Base-by-base conservation (phyloP, 257 asterid species). In the Knoxia roxburghii region DNA sequence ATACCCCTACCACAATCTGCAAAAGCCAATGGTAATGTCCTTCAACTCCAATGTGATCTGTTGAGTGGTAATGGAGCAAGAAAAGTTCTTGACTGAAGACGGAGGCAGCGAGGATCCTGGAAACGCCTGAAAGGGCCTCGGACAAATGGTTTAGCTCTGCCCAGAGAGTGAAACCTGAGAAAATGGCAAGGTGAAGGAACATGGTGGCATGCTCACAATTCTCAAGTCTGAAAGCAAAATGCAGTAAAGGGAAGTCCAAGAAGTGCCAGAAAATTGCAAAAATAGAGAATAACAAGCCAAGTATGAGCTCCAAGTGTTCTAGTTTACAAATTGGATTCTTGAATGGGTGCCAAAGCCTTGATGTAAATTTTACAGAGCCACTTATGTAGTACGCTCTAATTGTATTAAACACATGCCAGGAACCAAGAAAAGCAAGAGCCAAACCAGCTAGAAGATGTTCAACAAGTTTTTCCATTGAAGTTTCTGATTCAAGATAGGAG, bases 21-120 rank as follows among this genome's bases (percentile, higher is more conserved):
- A 88, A 79, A 2, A 91, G 86, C 89, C 88, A 86, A 64, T 91
- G 97, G 79, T 91, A 91, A 68, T 91, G 96, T 24, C 97, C 97
- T 80, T 91, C 96, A 0, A 85, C 81, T 33, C 97, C 97, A 8
- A 81, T 64, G 33, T 86, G 95, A 75, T 91, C 91, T 1, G 94
- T 73, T 21, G 97, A 91, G 72, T 88, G 97, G 59, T 82, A 88
- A 69, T 82, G 92, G 61, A 91, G 90, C 67, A 91, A 80, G 88
- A 91, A 91, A 63, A 88, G 82, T 81, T 91, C 95, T 64, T 81
- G 89, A 14, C 83, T 88, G 0, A 88, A 88, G 73, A 88, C 83
- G 5, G 94, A 88, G 60, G 84, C 39, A 37, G 80, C 90, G 2
- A 90, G 96, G 72, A 88, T 69, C 11, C 92, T 85, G 0, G 91